Base-by-base conservation (phyloP, 2,329 filamentous ascomycete species). In the Alternaria brassicae region DNA sequence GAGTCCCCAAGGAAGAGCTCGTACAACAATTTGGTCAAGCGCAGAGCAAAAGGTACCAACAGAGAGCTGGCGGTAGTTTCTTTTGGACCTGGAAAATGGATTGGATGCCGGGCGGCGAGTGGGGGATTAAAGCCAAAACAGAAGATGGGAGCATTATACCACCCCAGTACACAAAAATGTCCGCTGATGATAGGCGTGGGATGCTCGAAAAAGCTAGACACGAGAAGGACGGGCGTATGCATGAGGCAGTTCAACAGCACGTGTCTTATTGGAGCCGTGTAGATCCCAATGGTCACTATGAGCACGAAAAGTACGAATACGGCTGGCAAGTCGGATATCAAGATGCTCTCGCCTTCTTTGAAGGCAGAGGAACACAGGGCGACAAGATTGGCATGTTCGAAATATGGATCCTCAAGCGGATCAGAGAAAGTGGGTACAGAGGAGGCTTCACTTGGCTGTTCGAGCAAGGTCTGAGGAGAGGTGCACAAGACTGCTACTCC, bases 61-160 rank as follows among this genome's bases (percentile, higher is more conserved):
- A 80, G n/a, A 79, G 78, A 42, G 73, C 82, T 13, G 82, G 82
- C 2, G 86, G 85, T 1, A 79, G 78, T 30, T 86, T 82, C 67
- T 88, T 88, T 75, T 87, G 85, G 86, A 87, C 85, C 0, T 84
- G 80, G 68, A 85, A 85, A 54, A 87, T 87, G 84, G 81, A 85
- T 62, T 87, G 85, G 84, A 85, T 85, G 81, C 81, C 82, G n/a
- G 85, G 85, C 12, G 85, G 85, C 12, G 85, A 86, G 71, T 88
- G 86, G 86, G 85, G 85, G 0, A 87, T 88, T 73, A 79, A 80
- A 19, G 79, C 83, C 36, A 84, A 85, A 73, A 80, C 78, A 8
- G 80, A 83, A 21, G 79, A 78, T 21, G 73, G 76, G 3, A 68
- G 66, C 80, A 84, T 34, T 53, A 65, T 36, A 70, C 77, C 53